A percentile compares a stretch with the other conserved stretches of the same genome.
phyloP scores from a whole-genome alignment of 73 alveolate species.

The Paramecium sonneborni region DNA sequence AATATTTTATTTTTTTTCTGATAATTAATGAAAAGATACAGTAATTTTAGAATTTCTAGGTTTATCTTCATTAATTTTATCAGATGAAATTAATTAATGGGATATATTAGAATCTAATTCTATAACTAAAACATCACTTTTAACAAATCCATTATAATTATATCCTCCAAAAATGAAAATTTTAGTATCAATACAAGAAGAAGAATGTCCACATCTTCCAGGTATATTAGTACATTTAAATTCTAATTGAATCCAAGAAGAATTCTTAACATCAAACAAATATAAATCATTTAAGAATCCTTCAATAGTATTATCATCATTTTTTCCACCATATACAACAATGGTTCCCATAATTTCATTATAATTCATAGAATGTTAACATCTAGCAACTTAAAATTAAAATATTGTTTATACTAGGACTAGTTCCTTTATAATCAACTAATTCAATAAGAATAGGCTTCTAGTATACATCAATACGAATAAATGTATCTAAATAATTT shows the following conservation, averaged over 20 bases:
- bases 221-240: not conserved
- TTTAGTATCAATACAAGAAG: slow-evolving; percentile 41
- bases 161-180: slow-evolving; percentile 48
- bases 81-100: not conserved
- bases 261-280: slow-evolving; percentile 1
- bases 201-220: slow-evolving; percentile 51
- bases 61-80: not conserved
- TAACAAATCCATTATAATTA: slow-evolving; percentile 47
- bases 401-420: not conserved
- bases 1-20: not conserved
- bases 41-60: not conserved
- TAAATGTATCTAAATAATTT: slow-evolving; percentile 46
- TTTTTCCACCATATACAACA: slow-evolving; percentile 45
- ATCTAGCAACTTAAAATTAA: slow-evolving; percentile 16
- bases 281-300: slow-evolving; percentile 18
- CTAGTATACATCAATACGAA: slow-evolving; percentile 11
- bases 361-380: slow-evolving; percentile 47
- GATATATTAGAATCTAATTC: slow-evolving; percentile 15
- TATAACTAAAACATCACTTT: slow-evolving; percentile 33
- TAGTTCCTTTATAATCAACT: not conserved
- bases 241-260: not conserved
- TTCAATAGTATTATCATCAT: slow-evolving; percentile 23
- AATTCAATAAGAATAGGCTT: not conserved
- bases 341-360: not conserved
- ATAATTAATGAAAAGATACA: not conserved